A percentile compares a stretch with the other conserved stretches of the same genome.
phyloP scores from a whole-genome alignment of 257 asterid genomes.

The Salvia hispanica region DNA sequence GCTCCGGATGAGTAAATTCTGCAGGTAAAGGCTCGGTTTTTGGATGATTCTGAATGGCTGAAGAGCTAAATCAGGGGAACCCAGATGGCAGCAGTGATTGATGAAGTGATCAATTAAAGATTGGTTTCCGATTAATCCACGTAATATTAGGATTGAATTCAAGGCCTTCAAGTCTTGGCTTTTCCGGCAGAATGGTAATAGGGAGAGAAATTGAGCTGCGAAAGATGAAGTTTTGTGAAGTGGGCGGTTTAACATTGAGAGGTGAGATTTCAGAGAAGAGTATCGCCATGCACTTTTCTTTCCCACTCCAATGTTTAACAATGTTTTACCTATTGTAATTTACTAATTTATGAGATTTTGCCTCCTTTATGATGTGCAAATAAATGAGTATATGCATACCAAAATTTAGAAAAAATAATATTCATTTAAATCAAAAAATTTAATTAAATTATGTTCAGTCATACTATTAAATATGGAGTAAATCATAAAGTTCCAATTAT shows the following conservation, averaged over 20 bases:
- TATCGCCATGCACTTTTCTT: too few relatives aligned
- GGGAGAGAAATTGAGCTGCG: constrained; percentile 31
- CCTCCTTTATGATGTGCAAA: too few relatives aligned
- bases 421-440: too few relatives aligned
- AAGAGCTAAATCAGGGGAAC: constrained; percentile 50
- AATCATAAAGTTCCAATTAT: too few relatives aligned
- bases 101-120: constrained; percentile 38
- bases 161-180: constrained; percentile 48
- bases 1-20: constrained; percentile 50
- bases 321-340: too few relatives aligned
- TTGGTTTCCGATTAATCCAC: constrained; percentile 41
- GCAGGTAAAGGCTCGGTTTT: constrained; percentile 40
- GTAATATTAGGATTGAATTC: constrained; percentile 39
- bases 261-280: too few relatives aligned
- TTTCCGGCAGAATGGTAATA: constrained; percentile 45
- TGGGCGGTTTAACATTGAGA: constrained; percentile 14
- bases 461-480: too few relatives aligned
- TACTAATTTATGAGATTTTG: too few relatives aligned
- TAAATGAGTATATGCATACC: too few relatives aligned
- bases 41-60: constrained; percentile 34
- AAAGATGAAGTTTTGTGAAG: constrained; percentile 21
- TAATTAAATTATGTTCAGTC: too few relatives aligned
- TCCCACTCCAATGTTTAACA: too few relatives aligned
- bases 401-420: too few relatives aligned
- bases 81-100: constrained; percentile 50